A percentile compares a stretch with the other conserved stretches of the same genome.
Evolutionary conservation across 1,284 basidiomycete genomes (phyloP).

Genomic region (Vanrija sp.): DNA sequence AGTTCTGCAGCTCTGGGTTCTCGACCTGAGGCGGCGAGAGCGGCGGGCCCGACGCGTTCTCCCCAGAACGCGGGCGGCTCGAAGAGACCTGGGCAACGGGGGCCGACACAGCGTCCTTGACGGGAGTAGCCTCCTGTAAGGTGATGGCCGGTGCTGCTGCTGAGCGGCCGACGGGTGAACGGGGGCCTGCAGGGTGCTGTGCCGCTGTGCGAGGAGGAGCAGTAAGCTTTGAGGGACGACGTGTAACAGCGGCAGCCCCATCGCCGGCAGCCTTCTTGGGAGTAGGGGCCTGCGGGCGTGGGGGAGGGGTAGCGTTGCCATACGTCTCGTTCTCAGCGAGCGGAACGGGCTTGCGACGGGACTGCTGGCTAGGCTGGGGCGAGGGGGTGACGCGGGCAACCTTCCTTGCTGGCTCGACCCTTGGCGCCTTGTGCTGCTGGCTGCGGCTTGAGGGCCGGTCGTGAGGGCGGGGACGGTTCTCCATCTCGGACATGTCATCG

Average conservation of each 20-base stretch:
- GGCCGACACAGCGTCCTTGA: slow-evolving; percentile 26
- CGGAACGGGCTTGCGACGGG: slow-evolving; percentile 22
- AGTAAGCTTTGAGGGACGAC: slow-evolving; percentile 23
- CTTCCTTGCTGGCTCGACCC: slow-evolving; percentile 21
- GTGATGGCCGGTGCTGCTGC: slow-evolving; percentile 44
- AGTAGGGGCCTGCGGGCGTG: slow-evolving; percentile 45
- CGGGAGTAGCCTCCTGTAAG: slow-evolving; percentile 51
- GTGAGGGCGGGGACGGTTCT: slow-evolving; percentile 13
- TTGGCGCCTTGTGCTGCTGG: too few species aligned
- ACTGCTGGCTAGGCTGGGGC: neutral
- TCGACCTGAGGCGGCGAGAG: slow-evolving; percentile 50
- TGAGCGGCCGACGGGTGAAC: slow-evolving; percentile 26
- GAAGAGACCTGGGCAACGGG: neutral
- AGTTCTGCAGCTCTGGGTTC: slow-evolving; percentile 54
- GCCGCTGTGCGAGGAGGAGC: slow-evolving; percentile 14
- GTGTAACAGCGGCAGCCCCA: slow-evolving; percentile 17
- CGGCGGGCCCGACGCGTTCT: slow-evolving; percentile 22
- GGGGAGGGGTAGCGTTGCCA: slow-evolving; percentile 23
- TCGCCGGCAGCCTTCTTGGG: slow-evolving; percentile 44
- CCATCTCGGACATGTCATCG: slow-evolving; percentile 16
- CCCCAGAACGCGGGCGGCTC: slow-evolving; percentile 12
- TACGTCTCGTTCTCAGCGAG: slow-evolving; percentile 42
- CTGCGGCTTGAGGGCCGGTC: slow-evolving; percentile 22
- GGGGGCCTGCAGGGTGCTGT: slow-evolving; percentile 28
- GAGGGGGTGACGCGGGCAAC: slow-evolving; percentile 6